phyloP scores from a whole-genome alignment of 2,329 filamentous ascomycete genomes.

The Elsinoe batatas region DNA sequence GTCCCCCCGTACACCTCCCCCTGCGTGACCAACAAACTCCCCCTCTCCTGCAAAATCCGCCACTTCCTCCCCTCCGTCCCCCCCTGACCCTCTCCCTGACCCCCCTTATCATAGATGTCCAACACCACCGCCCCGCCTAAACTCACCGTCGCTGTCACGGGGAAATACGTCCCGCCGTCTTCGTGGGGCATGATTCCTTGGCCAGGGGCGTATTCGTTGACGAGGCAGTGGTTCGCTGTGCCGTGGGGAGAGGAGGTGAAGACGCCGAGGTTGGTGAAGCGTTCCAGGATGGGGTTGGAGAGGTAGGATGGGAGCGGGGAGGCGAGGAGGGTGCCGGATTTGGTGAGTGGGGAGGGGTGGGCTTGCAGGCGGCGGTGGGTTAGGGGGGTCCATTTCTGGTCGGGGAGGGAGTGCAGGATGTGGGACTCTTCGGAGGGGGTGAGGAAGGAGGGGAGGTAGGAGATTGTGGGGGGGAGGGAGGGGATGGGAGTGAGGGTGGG shows the following conservation, averaged over 20 bases:
- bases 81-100: constrained; percentile 22
- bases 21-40: constrained; percentile 67
- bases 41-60: constrained; percentile 70
- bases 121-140: constrained; percentile 69
- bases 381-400: constrained; percentile 68
- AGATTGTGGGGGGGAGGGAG: constrained; percentile 55
- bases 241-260: constrained; percentile 60
- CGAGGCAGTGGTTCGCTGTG: constrained; percentile 77
- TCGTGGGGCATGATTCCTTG: constrained; percentile 98
- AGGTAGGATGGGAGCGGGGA: constrained; percentile 69
- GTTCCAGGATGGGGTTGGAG: constrained; percentile 55
- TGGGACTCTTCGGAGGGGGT: constrained; percentile 61
- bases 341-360: constrained; percentile 74
- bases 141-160: constrained; percentile 83
- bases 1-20: constrained; percentile 58
- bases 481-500: constrained; percentile 30
- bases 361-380: constrained; percentile 85
- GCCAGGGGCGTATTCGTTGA: constrained; percentile 83
- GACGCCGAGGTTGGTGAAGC: constrained; percentile 38
- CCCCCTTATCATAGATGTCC: constrained; percentile 50
- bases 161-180: constrained; percentile 79
- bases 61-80: constrained; percentile 21
- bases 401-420: constrained; percentile 31
- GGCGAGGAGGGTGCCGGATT: constrained; percentile 63
- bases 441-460: constrained; percentile 83